Evolutionary conservation across 2,329 filamentous ascomycete species (phyloP).

Genomic region (Stachybotrys chartarum): DNA sequence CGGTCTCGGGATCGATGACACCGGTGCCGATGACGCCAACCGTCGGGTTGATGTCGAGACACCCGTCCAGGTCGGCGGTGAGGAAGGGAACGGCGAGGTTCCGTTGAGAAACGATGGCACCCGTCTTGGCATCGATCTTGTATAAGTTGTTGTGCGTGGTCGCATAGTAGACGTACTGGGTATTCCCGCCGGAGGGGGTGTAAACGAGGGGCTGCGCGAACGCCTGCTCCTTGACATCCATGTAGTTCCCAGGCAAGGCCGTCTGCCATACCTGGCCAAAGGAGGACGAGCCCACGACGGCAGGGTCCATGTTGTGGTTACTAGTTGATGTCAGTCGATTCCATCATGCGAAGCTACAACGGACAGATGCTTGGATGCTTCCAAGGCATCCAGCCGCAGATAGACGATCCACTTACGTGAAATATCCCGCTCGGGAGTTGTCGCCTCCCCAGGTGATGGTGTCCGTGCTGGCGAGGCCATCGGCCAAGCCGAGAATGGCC

Average conservation of each 20-base stretch:
- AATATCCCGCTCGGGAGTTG: constrained; percentile 45
- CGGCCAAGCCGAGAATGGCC: constrained; percentile 23
- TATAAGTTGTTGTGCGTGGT: constrained; percentile 53
- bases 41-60: constrained; percentile 39
- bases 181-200: constrained; percentile 36
- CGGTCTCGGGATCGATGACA: constrained; percentile 35
- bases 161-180: constrained; percentile 48
- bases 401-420: constrained; percentile 31
- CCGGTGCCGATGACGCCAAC: constrained; percentile 39
- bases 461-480: constrained; percentile 36
- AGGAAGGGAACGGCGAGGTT: constrained; percentile 44
- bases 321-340: constrained; percentile 9
- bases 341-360: too few relatives aligned
- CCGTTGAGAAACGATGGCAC: constrained; percentile 37
- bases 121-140: constrained; percentile 47
- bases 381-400: too few relatives aligned
- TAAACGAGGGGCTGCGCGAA: constrained; percentile 43
- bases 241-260: constrained; percentile 43
- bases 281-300: constrained; percentile 44
- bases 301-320: constrained; percentile 58
- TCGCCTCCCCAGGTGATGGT: constrained; percentile 55
- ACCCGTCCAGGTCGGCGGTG: constrained; percentile 38
- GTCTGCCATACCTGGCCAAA: constrained; percentile 51
- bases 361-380: too few relatives aligned
- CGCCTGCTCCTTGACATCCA: constrained; percentile 41